Percentiles rank a stretch among this genome's conserved stretches.
phyloP scores from a whole-genome alignment of 1,284 basidiomycete species.

The Sporisorium iseilematis-ciliati region DNA sequence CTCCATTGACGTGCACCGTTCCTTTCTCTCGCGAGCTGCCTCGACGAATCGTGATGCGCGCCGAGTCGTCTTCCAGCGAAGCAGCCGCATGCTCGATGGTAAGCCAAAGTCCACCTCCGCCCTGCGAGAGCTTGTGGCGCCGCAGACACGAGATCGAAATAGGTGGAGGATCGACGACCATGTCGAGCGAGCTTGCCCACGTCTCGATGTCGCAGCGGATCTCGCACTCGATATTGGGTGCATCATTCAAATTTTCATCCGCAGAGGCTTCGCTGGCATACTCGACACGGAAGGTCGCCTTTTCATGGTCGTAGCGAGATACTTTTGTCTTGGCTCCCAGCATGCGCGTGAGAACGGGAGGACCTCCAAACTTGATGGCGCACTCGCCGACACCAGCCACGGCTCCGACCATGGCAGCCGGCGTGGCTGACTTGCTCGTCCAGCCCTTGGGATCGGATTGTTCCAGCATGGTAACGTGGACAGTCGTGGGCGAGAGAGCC shows the following conservation, averaged over 20 bases:
- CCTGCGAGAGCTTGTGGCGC: constrained; percentile 85
- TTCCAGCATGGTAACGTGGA: constrained; percentile 91
- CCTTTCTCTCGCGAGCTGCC: constrained; percentile 78
- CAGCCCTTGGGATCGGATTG: constrained; percentile 97
- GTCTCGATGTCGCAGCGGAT: constrained; percentile 92
- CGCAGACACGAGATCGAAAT: constrained; percentile 84
- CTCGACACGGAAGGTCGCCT: constrained; percentile 83
- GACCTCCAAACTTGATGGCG: constrained; percentile 90
- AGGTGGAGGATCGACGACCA: constrained; percentile 94
- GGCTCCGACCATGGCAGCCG: constrained; percentile 80
- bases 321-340: constrained; percentile 81
- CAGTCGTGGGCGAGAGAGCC: constrained; percentile 92
- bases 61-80: constrained; percentile 79
- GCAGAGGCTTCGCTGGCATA: constrained; percentile 76
- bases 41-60: constrained; percentile 78
- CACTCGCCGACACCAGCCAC: constrained; percentile 92
- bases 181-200: constrained; percentile 87
- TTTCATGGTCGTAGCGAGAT: constrained; percentile 88
- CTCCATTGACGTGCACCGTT: constrained; percentile 88
- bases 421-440: constrained; percentile 94
- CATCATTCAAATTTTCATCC: constrained; percentile 33
- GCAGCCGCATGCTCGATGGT: constrained; percentile 88
- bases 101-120: constrained; percentile 96
- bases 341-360: constrained; percentile 87
- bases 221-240: constrained; percentile 86